Base-by-base conservation (phyloP, 257 asterid genomes). In the Catharanthus roseus region DNA sequence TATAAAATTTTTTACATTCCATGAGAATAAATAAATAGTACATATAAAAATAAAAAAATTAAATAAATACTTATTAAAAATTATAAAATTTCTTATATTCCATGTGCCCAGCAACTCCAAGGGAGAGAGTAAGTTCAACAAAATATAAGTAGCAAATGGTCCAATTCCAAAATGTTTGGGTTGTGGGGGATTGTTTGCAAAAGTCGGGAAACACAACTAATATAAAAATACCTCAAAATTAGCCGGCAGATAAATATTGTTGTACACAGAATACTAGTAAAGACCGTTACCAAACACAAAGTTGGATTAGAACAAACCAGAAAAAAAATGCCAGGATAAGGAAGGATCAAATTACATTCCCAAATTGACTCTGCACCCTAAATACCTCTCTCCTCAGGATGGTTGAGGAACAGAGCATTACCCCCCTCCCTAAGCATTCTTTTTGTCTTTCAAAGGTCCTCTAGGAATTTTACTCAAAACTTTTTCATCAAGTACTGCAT, bases 401-500 rank as follows among this genome's bases (percentile, higher is more conserved):
- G 19, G 29, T 49, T 38, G 42, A n/a, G 21, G 50, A 50, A 13
- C 13, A n/a, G n/a, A n/a, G n/a, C n/a, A n/a, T n/a, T n/a, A n/a
- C n/a, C n/a, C n/a, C n/a, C n/a, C 5, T 49, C 76, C 77, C 75
- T 81, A 91, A 18, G 69, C 90, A 39, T 65, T 74, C 85, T 91
- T 93, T 81, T 86, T 88, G 78, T 81, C 79, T 76, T 86, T 86
- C 78, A 83, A 67, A 26, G 86, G 89, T n/a, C 88, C 88, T 72
- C 77, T 82, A 0, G 90, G 97, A 54, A 95, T 82, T 84, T 86
- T 91, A 78, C 95, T 82, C 80, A 93, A 75, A 49, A 88, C 89
- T 83, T 86, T 87, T 1, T 74, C 86, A 54, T 93, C 91, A 28
- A 93, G 73, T 15, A 85, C 88, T 0, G 91, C 93, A 79, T 89